phyloP scores from a whole-genome alignment of 2,329 filamentous ascomycete genomes.

The Fusarium sp. region DNA sequence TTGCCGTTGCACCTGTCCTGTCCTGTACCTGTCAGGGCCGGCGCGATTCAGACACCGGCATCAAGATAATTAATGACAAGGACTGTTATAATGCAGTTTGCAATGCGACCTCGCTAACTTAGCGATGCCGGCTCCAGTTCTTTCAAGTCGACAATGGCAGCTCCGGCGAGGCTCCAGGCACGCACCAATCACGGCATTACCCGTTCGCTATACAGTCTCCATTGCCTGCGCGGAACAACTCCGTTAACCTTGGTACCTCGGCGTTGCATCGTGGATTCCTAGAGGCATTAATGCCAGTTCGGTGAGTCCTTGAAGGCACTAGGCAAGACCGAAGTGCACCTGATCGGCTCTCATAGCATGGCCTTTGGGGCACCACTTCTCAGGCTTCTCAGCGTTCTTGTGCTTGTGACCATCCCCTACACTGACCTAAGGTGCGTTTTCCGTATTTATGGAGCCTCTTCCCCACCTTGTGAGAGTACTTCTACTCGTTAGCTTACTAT shows the following conservation, averaged over 20 bases:
- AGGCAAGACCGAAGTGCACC: background rate
- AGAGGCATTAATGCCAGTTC: background rate
- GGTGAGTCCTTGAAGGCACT: background rate
- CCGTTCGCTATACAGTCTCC: background rate
- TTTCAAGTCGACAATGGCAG: conserved; percentile 1
- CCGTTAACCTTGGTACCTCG: background rate
- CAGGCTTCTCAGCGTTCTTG: background rate
- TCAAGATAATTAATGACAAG: conserved; percentile 5
- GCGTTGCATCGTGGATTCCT: background rate
- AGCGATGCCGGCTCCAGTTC: conserved; percentile 7
- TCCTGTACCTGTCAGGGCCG: conserved; percentile 13
- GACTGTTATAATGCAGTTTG: background rate
- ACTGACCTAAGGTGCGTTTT: too few relatives aligned
- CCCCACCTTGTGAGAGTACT: too few relatives aligned
- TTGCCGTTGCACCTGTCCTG: conserved; percentile 16
- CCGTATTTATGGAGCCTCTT: too few relatives aligned
- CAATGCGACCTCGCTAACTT: conserved; percentile 10
- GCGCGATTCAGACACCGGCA: conserved; percentile 10
- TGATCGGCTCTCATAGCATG: background rate
- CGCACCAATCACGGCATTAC: background rate
- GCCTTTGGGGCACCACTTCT: background rate
- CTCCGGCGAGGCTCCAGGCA: conserved; percentile 1
- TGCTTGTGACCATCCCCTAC: background rate
- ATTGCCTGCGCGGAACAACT: conserved; percentile 1
- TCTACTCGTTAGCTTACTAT: too few relatives aligned